Conservation (phyloP, 805 yeast genomes). For the Hanseniaspora valbyensis region DNA sequence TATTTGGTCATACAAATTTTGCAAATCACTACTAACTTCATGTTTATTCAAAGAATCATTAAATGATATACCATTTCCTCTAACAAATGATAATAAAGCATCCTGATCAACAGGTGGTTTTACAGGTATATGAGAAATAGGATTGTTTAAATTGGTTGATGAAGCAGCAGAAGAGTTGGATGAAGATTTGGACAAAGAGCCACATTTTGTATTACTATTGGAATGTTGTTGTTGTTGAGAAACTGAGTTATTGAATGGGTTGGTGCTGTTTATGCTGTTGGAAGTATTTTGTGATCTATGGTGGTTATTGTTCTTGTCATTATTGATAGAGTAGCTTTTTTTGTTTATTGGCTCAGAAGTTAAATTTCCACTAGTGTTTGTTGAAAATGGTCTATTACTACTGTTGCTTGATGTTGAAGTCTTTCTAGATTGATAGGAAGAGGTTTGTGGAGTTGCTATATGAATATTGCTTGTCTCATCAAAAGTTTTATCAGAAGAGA, state of each 20-base stretch:
- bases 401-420: conserved; percentile 3
- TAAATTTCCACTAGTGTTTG: background rate
- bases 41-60: conserved; percentile 31
- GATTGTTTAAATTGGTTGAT: background rate
- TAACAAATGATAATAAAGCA: conserved; percentile 15
- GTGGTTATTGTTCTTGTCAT: background rate
- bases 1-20: conserved; percentile 35
- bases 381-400: background rate
- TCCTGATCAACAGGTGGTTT: conserved; percentile 9
- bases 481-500: background rate
- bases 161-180: background rate
- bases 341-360: background rate
- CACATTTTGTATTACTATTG: background rate
- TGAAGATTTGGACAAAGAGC: background rate
- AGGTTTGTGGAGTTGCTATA: background rate
- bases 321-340: background rate
- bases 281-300: background rate
- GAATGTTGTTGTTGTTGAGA: background rate
- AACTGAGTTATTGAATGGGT: no score
- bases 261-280: background rate
- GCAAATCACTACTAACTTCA: conserved; percentile 42
- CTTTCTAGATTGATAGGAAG: background rate
- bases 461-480: background rate
- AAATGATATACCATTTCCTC: conserved; percentile 32
- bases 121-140: background rate